These are phyloP conservation scores for Raphidocelis subcapitata DNA, from an alignment of 139 green algal genomes.

Conservation along the genomic window DNA sequence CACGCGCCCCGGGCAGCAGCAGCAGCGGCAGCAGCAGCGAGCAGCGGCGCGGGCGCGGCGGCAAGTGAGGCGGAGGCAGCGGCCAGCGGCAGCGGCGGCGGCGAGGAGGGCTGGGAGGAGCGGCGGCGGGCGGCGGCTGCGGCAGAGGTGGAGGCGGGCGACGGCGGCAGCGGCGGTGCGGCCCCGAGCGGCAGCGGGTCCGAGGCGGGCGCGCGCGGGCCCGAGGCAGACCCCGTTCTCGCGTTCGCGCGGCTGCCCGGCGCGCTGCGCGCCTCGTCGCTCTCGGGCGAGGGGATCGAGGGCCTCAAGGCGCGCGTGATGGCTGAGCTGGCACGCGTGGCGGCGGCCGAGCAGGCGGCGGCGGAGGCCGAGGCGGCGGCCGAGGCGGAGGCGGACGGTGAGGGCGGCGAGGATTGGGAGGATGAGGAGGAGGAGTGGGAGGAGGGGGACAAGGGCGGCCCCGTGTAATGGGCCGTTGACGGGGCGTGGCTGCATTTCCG, in stretches of 20 bases:
- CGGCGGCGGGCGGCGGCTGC: not conserved
- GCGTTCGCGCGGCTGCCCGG: conserved; percentile 44
- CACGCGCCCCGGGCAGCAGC: not conserved
- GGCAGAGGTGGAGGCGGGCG: not conserved
- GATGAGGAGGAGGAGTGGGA: no score
- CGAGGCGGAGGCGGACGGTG: no score
- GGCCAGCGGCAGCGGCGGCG: not conserved
- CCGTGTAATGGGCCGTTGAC: no score
- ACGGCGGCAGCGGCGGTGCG: conserved; percentile 2
- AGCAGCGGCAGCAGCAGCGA: conserved; percentile 15
- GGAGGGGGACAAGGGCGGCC: no score
- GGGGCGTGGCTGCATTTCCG: no score
- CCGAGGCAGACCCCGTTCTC: conserved; percentile 29
- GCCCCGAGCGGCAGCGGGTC: not conserved
- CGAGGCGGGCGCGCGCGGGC: not conserved
- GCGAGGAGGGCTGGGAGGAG: not conserved
- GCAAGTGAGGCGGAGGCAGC: conserved; percentile 1
- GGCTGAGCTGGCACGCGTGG: conserved; percentile 41
- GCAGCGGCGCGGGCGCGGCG: not conserved
- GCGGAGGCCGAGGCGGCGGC: not conserved
- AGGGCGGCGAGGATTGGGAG: no score
- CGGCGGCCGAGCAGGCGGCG: conserved; percentile 3
- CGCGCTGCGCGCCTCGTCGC: conserved; percentile 64
- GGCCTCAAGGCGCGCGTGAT: conserved; percentile 63
- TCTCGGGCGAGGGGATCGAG: conserved; percentile 66